Evolutionary conservation across 129 eudicot genomes (phyloP).

Genomic region (Erigeron canadensis): DNA sequence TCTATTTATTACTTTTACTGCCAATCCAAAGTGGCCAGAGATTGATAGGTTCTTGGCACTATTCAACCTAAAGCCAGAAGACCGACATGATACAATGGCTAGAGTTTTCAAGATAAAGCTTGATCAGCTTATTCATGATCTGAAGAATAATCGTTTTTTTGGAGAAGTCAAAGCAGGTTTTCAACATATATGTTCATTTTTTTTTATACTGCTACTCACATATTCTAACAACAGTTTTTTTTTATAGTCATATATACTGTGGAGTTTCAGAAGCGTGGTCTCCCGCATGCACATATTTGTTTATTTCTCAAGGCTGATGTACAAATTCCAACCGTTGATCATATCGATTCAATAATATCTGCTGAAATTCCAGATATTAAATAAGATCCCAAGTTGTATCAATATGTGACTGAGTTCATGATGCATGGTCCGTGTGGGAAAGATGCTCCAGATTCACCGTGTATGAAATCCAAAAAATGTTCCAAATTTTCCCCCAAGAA

Average conservation of each 20-base stretch:
- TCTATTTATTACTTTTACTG: not conserved
- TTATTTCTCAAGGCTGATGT: not conserved
- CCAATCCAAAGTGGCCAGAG: constrained; percentile 1
- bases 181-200: not conserved
- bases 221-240: too few species aligned
- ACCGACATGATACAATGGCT: not conserved
- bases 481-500: not conserved
- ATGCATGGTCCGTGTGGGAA: not conserved
- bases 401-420: not conserved
- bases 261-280: not conserved
- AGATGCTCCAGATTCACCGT: not conserved
- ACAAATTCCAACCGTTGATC: not conserved
- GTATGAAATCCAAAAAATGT: not conserved
- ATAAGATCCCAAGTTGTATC: not conserved
- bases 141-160: not conserved
- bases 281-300: not conserved
- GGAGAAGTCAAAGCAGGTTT: not conserved
- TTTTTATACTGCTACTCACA: too few species aligned
- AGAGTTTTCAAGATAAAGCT: not conserved
- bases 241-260: not conserved
- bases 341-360: not conserved
- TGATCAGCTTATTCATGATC: not conserved
- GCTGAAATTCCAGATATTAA: not conserved
- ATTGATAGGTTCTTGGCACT: not conserved
- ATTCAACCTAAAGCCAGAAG: not conserved